phyloP scores from a whole-genome alignment of 306 rosid species.

The Medicago truncatula region MtrunA17r5.0-ANR NC_053048.1:50653001-50653500 shows the following conservation, averaged over 20 bases:
- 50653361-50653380: no score
- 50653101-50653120: slow-evolving; percentile 40
- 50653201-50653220: slow-evolving; percentile 11
- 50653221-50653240: slow-evolving; percentile 8
- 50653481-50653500: no score
- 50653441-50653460: no score
- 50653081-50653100: slow-evolving; percentile 11
- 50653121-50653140: slow-evolving; percentile 21
- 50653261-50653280: not conserved
- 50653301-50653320: not conserved
- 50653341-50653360: no score
- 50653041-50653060: slow-evolving; percentile 41
- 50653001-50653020: slow-evolving; percentile 34
- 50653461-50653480: no score
- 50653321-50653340: not conserved
- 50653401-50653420: no score
- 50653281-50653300: slow-evolving; percentile 9
- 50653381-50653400: no score
- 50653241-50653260: no score
- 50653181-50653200: slow-evolving; percentile 3
- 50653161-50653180: slow-evolving; percentile 12
- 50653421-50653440: no score
- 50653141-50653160: slow-evolving; percentile 10
- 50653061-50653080: slow-evolving; percentile 40
- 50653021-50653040: slow-evolving; percentile 9